phyloP scores from a whole-genome alignment of 768 basidiomycete genomes.

The Harrya chromipes region DNA sequence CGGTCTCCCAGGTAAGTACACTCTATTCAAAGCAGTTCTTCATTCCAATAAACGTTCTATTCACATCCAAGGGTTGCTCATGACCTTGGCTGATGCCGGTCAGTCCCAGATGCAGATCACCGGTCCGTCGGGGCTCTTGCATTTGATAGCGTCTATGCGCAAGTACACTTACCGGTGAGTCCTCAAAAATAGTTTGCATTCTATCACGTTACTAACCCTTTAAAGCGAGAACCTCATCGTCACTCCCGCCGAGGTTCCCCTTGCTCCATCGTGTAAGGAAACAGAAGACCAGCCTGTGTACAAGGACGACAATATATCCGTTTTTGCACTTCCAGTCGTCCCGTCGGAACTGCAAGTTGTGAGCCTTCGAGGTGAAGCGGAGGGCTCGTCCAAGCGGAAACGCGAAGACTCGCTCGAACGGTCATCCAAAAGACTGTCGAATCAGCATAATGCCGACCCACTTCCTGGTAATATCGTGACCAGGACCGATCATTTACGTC shows the following conservation, averaged over 20 bases:
- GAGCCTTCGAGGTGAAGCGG: background rate
- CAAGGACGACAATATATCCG: slow-evolving; percentile 59
- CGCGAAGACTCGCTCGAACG: slow-evolving; percentile 37
- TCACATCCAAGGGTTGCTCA: slow-evolving; percentile 55
- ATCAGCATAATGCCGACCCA: background rate
- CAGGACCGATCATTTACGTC: slow-evolving; percentile 12
- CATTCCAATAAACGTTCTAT: background rate
- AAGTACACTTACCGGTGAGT: slow-evolving; percentile 61
- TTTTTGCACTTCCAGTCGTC: slow-evolving; percentile 59
- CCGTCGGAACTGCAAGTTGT: slow-evolving; percentile 9
- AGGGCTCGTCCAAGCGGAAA: slow-evolving; percentile 38
- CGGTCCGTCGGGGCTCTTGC: slow-evolving; percentile 72
- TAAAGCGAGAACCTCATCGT: slow-evolving; percentile 52
- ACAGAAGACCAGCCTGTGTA: slow-evolving; percentile 44
- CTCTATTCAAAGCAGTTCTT: background rate
- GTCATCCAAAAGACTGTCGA: slow-evolving; percentile 35
- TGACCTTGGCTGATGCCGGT: slow-evolving; percentile 76
- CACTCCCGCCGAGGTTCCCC: slow-evolving; percentile 42
- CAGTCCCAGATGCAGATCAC: slow-evolving; percentile 54
- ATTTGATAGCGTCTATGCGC: slow-evolving; percentile 70
- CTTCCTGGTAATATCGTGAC: background rate
- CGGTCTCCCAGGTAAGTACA: slow-evolving; percentile 67
- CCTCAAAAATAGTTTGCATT: background rate
- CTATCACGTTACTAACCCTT: background rate
- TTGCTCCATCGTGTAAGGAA: slow-evolving; percentile 14